Evolutionary conservation across 352 stramenopile species (phyloP), one percentile per base, ranked within the genome.

Genomic region (Globisporangium orthogonon): DNA sequence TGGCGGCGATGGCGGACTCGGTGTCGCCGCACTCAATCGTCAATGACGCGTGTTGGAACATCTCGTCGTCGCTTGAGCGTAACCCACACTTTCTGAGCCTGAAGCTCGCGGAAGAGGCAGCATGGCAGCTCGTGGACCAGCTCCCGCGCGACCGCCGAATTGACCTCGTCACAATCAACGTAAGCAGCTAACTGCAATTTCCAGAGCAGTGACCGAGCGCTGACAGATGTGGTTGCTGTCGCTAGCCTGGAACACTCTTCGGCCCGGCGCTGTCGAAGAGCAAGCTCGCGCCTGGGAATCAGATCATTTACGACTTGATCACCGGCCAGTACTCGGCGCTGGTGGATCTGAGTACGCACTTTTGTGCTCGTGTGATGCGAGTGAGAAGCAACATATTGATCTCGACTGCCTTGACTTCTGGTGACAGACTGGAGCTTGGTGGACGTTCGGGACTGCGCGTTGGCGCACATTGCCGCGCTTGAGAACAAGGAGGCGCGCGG

Each of bases 31-130:
- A 75, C n/a, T 89, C 84, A 15, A 91, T 89, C 55, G 77, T 95
- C 23, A 91, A 91, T 46, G 86, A 95, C 41, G 77, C 78, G 14
- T 89, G 71, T 56, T 95, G 86, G 86, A 95, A 95, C 54, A 86
- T 87, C 14, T 86, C 75, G 52, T 94, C 83, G 45, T 79, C 86
- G 28, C 60, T 94, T 18, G 86, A 94, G 61, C 78, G 82, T 11
- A 92, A 95, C 65, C 86, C 86, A 33, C 86, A 95, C 67, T 95
- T 94, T 55, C 60, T 95, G 13, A 94, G 83, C 53, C 69, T 95
- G 17, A 95, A 95, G 50, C 71, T 95, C 28, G 84, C 86, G 0
- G 86, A 95, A 58, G 86, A 95, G 69, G 84, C 84, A 18, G 83
- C 83, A 15, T 94, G 86, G 83, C 86, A 94, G 54, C 80, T 95